Evolutionary conservation across 208 protist genomes (phyloP), one percentile per base, ranked within the genome.

Genomic region (Wallacemonas collosoma): DNA sequence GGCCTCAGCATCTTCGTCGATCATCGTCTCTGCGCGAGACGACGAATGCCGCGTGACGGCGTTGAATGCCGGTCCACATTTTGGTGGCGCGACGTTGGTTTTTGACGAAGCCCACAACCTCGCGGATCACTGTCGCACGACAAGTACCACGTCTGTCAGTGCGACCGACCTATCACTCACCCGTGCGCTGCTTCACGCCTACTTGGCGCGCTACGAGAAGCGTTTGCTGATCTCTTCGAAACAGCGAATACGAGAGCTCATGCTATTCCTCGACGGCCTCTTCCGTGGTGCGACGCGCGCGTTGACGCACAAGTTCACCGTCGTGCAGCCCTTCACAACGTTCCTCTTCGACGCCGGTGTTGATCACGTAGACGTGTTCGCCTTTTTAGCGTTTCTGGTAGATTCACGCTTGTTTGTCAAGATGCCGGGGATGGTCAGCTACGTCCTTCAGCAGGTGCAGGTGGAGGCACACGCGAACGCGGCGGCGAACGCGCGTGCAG

Each of bases 61-160:
- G 1, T 58, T 60, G 43, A 58, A 61, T 43, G 72, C 80, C 8
- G 79, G 81, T 14, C 82, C 88, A n/a, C 76, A 79, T 66, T 80
- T 98, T 48, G 68, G 67, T n/a, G 86, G 86, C 41, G 82, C 91
- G 54, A 75, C 98, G 2, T 75, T 99, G 17, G 82, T 98, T 2
- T 84, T 99, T 39, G 98, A 99, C 76, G 98, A 99, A 72, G 96
- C 95, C 47, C 98, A 99, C 84, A 98, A 99, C 82, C 73, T 99
- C 14, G 84, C 95, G 39, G 96, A 98, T 66, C 84, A 90, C 58
- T 97, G 98, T 75, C 95, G 93, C 66, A 65, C 72, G n/a, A 76
- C 80, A n/a, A 95, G 96, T 65, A 82, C 82, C 7, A 73, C 86
- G 26, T n/a, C 53, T 2, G 51, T 98, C 17, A 70, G 75, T 1